Evolutionary conservation across 2,329 filamentous ascomycete species (phyloP).

Genomic region (Hymenoscyphus linearis): DNA sequence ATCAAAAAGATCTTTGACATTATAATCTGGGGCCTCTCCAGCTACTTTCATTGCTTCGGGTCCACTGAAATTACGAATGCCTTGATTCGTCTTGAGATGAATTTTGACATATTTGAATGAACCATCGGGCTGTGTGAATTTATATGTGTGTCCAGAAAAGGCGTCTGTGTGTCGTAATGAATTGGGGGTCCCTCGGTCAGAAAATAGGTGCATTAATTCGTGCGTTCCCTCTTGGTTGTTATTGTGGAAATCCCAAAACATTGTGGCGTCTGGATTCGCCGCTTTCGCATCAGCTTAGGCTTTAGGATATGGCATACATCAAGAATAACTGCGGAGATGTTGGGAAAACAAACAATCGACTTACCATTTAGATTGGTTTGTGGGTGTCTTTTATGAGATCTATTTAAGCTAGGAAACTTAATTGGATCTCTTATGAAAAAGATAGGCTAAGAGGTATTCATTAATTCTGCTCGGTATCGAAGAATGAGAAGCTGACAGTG

Average conservation of each 20-base stretch:
- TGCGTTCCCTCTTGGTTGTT: slow-evolving; percentile 8
- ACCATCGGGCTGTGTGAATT: slow-evolving; percentile 33
- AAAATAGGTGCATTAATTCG: slow-evolving; percentile 8
- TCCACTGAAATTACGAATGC: slow-evolving; percentile 39
- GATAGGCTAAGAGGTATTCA: slow-evolving; percentile 42
- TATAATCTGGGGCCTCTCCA: slow-evolving; percentile 35
- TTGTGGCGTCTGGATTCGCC: slow-evolving; percentile 43
- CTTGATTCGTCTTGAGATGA: slow-evolving; percentile 44
- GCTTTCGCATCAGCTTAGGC: neutral
- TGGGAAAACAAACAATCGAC: neutral
- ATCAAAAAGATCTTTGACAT: slow-evolving; percentile 37
- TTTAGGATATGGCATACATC: neutral
- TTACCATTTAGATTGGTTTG: slow-evolving; percentile 53
- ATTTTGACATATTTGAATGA: slow-evolving; percentile 45
- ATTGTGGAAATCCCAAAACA: slow-evolving; percentile 20
- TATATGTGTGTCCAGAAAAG: slow-evolving; percentile 40
- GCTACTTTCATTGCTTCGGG: slow-evolving; percentile 34
- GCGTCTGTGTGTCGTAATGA: slow-evolving; percentile 6
- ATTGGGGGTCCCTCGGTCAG: slow-evolving; percentile 5
- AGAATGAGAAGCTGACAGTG: slow-evolving; percentile 13
- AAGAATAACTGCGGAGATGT: too few species aligned
- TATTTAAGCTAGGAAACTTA: slow-evolving; percentile 70
- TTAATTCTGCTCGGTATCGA: neutral
- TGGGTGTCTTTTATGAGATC: slow-evolving; percentile 70
- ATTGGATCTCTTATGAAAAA: slow-evolving; percentile 70